Evolutionary conservation across 2,329 filamentous ascomycete species (phyloP), one percentile per base, ranked within the genome.

Genomic region (Pestalotiopsis sp.): DNA sequence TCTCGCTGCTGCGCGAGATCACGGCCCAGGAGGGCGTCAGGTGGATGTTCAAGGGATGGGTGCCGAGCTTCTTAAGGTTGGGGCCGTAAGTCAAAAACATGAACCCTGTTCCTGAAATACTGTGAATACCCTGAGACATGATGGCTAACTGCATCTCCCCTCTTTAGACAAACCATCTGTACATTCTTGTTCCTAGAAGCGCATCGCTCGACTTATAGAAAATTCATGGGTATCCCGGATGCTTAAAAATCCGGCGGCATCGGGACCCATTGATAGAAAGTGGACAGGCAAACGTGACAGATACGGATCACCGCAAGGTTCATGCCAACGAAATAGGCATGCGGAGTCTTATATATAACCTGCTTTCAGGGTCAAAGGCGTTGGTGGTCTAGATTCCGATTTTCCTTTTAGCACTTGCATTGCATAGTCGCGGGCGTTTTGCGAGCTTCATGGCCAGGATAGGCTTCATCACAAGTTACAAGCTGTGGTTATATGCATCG

Each of bases 31-130:
- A 97, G 77, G 94, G 94, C 1, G 79, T 93, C 64, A 81, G 86
- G 59, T 97, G 94, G 94, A 91, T 95, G 87, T 97, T 97, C 82
- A 93, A 93, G 80, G 94, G 94, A 70, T 97, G 93, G 93, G 90
- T 95, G 61, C 94, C 94, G n/a, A 90, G 88, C 73, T 91, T 91
- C 77, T 82, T 91, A 71, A 82, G 90, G 69, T 80, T 92, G 64
- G 89, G 89, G 75, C 89, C 89, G 85, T 89, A 80, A 81, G 87
- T 85, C 39, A 38, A 61, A 61, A 17, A 17, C 45, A n/a, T n/a
- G 20, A 52, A 61, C 59, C 39, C 49, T 64, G 41, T 64, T 49
- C 62, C 41, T 38, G 59, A 38, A 23, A 14, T 36, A 4, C 36
- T 20, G n/a, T 39, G 12, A 38, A n/a, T 49, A 49, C 45, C 61